Conservation (phyloP, 1,284 basidiomycete species). For the Sparassis latifolia region DNA sequence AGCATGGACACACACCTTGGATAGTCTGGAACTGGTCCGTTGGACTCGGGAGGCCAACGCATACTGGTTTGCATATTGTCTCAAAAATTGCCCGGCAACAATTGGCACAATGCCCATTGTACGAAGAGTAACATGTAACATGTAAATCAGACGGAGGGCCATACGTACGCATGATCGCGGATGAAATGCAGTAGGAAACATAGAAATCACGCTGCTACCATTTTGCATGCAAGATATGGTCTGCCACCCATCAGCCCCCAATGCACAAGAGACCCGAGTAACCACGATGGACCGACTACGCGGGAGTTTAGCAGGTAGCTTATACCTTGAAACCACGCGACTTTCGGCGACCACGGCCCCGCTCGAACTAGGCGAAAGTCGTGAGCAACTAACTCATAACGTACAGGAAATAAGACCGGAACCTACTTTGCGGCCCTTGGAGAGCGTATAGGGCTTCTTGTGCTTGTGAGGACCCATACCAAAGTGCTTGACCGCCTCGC, state of each 20-base stretch:
- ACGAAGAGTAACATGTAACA: too few species aligned
- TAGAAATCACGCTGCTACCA: conserved; percentile 15
- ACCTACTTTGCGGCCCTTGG: conserved; percentile 90
- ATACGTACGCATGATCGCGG: conserved; percentile 12
- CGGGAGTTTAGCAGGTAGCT: conserved; percentile 14
- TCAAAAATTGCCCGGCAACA: too few species aligned
- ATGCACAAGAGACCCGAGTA: too few species aligned
- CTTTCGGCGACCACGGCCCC: conserved; percentile 90
- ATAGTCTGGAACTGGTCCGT: too few species aligned
- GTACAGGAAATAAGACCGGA: not conserved
- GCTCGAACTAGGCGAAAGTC: conserved; percentile 58
- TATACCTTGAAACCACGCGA: conserved; percentile 88
- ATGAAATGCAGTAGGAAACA: conserved; percentile 14
- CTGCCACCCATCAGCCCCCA: too few species aligned
- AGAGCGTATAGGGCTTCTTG: conserved; percentile 91
- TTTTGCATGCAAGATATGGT: conserved; percentile 14
- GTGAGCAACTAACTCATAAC: conserved; percentile 4
- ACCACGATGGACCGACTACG: too few species aligned
- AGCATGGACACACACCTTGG: too few species aligned
- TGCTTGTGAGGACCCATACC: conserved; percentile 89
- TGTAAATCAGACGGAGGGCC: conserved; percentile 10
- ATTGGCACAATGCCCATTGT: too few species aligned
- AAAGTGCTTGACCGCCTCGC: conserved; percentile 96
- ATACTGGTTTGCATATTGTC: too few species aligned
- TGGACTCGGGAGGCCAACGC: too few species aligned